Percentiles rank a stretch among this genome's conserved stretches.
Conservation (phyloP, 225 moss, liverwort and hornwort species). For the Physcomitrium patens region DNA sequence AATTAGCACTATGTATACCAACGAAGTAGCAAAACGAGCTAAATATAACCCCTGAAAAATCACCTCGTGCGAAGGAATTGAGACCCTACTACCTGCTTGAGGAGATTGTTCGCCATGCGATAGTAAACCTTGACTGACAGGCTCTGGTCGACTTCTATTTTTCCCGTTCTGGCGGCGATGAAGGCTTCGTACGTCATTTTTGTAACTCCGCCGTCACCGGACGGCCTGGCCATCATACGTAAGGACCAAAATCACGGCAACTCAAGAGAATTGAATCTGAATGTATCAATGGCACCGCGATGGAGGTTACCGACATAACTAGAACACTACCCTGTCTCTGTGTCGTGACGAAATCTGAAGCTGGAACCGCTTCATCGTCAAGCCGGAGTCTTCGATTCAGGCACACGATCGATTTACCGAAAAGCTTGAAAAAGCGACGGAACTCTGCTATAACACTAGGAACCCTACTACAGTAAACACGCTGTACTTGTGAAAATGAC, state of each 20-base stretch:
- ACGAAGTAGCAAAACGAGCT: neutral
- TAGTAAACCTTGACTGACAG: conserved; percentile 80
- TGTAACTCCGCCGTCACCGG: conserved; percentile 11
- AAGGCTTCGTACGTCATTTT: conserved; percentile 44
- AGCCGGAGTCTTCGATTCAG: neutral
- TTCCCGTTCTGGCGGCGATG: conserved; percentile 60
- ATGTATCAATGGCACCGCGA: conserved; percentile 14
- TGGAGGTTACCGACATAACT: conserved; percentile 40
- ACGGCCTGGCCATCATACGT: conserved; percentile 33
- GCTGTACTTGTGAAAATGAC: conserved; percentile 6
- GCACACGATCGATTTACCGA: neutral
- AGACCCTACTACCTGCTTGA: conserved; percentile 67
- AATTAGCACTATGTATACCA: neutral
- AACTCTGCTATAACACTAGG: neutral
- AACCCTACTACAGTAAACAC: conserved; percentile 1
- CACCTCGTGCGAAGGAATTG: neutral
- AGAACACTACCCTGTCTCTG: conserved; percentile 16
- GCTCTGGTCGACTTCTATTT: conserved; percentile 75
- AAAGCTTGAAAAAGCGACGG: neutral
- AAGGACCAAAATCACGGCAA: conserved; percentile 23
- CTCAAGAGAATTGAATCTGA: conserved; percentile 2
- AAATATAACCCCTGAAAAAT: neutral
- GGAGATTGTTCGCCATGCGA: conserved; percentile 77
- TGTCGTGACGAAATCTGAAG: conserved; percentile 3
- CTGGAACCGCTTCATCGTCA: neutral